Percentiles rank a stretch among this genome's conserved stretches.
Evolutionary conservation across 768 basidiomycete species (phyloP).

Genomic region (Phylloporus scabripes): DNA sequence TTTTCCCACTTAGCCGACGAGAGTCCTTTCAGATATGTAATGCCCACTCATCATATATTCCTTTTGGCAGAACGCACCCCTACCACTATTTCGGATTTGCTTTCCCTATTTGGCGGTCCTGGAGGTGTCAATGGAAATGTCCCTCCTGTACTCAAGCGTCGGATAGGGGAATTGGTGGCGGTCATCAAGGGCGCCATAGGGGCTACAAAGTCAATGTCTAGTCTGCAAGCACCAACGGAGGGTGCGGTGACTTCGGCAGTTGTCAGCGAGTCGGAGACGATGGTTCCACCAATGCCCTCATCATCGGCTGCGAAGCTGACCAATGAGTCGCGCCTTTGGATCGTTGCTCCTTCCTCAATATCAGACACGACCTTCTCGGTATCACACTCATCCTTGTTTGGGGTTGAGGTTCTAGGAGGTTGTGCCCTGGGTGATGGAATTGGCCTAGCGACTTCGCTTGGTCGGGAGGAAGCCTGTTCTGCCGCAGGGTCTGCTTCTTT

Average conservation of each 20-base stretch:
- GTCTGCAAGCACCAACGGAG: neutral
- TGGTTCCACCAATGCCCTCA: conserved; percentile 9
- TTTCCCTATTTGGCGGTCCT: conserved; percentile 38
- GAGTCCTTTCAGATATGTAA: conserved; percentile 49
- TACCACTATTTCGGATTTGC: conserved; percentile 54
- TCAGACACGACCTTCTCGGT: conserved; percentile 6
- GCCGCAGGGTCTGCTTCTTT: conserved; percentile 44
- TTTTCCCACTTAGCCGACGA: neutral
- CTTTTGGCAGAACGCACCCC: conserved; percentile 68
- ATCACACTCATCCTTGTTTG: conserved; percentile 26
- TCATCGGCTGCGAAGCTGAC: neutral
- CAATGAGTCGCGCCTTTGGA: conserved; percentile 21
- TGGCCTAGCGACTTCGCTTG: neutral
- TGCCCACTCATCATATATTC: conserved; percentile 72
- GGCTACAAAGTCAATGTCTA: conserved; percentile 7
- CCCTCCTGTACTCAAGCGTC: conserved; percentile 57
- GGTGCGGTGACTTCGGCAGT: neutral
- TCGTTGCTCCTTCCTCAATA: neutral
- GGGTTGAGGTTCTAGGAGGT: conserved; percentile 5
- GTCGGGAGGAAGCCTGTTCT: conserved; percentile 7
- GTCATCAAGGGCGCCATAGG: conserved; percentile 49
- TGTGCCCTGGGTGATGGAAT: conserved; percentile 1
- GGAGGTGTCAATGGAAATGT: conserved; percentile 31
- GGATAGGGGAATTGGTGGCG: conserved; percentile 59
- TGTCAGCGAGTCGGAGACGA: conserved; percentile 3